Evolutionary conservation across 2,329 filamentous ascomycete species (phyloP).

Genomic region (Polychaeton citri): DNA sequence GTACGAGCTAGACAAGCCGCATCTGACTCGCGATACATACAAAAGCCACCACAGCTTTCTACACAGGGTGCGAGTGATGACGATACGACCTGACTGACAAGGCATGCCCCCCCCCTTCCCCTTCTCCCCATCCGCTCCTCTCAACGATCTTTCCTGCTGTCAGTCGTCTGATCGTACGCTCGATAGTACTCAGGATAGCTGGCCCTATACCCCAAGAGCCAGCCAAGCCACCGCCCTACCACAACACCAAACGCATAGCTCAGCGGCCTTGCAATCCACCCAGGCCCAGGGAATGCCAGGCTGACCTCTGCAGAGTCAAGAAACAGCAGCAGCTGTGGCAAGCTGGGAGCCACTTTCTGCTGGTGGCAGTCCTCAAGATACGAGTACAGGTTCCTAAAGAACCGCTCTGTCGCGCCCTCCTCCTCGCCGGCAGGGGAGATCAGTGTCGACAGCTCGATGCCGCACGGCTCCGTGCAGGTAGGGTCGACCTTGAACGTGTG

Average conservation of each 20-base stretch:
- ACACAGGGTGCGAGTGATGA: no score
- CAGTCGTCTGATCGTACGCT: not conserved
- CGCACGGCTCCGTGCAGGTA: constrained; percentile 12
- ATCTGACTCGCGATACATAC: no score
- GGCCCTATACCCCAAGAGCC: constrained; percentile 8
- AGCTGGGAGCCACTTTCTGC: constrained; percentile 10
- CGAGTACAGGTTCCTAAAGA: constrained; percentile 17
- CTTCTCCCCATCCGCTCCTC: no score
- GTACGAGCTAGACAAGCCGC: no score
- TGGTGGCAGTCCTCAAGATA: constrained; percentile 18
- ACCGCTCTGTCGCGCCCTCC: constrained; percentile 1
- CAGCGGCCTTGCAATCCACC: constrained; percentile 10
- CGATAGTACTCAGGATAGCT: constrained; percentile 10
- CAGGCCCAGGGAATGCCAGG: constrained; percentile 15
- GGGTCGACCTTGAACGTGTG: constrained; percentile 18
- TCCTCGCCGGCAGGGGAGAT: constrained; percentile 1
- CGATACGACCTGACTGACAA: no score
- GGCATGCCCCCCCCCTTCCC: no score
- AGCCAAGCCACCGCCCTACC: constrained; percentile 13
- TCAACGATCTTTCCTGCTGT: no score
- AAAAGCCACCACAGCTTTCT: no score
- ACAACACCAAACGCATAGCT: constrained; percentile 15
- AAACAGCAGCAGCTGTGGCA: constrained; percentile 16
- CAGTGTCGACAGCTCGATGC: constrained; percentile 13
- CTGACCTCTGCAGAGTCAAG: constrained; percentile 16